Base-by-base conservation (phyloP, 345 rosid species). In the Boechera divaricarpa region DNA sequence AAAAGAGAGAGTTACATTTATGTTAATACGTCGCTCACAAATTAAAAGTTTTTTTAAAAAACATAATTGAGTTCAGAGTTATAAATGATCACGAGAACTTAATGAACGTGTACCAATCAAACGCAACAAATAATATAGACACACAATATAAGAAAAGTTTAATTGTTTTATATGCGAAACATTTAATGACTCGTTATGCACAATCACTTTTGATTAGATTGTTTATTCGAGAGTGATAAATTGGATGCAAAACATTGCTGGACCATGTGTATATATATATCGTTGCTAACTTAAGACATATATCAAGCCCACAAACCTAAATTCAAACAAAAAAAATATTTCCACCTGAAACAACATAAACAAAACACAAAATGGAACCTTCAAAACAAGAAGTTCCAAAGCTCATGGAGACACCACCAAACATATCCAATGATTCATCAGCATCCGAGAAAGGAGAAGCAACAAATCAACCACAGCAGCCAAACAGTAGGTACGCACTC, bases 401-500 rank as follows among this genome's bases (percentile, higher is more conserved):
- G 21, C 52, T 45, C 31, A 13, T 38, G 78, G 74, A 53, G 47
- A 67, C 82, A 67, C 45, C 63, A 67, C 63, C 72, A 74, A 79
- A 68, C 67, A 69, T 72, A 60, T 67, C 74, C 3, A 74, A 74
- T 38, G 80, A 70, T 56, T 77, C 76, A 45, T 79, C 67, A 58
- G 62, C 55, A 38, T 31, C 78, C 0, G 83, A 78, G 63, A 76
- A 65, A 56, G 81, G 84, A 59, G 72, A 36, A n/a, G 62, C 38
- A 33, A 60, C 54, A n/a, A 13, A 33, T 3, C 81, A 59, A n/a
- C 68, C 11, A 36, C 61, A 71, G 41, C 72, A 7, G 38, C 33
- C 67, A 31, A 56, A 57, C 49, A 78, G n/a, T 15, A 78, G 79
- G 12, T 66, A 85, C 21, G 86, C 88, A 70, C 83, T 92, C 53